A percentile compares a stretch with the other conserved stretches of the same genome.
phyloP scores from a whole-genome alignment of 2,329 filamentous ascomycete species.

The Fusarium sp. region DNA sequence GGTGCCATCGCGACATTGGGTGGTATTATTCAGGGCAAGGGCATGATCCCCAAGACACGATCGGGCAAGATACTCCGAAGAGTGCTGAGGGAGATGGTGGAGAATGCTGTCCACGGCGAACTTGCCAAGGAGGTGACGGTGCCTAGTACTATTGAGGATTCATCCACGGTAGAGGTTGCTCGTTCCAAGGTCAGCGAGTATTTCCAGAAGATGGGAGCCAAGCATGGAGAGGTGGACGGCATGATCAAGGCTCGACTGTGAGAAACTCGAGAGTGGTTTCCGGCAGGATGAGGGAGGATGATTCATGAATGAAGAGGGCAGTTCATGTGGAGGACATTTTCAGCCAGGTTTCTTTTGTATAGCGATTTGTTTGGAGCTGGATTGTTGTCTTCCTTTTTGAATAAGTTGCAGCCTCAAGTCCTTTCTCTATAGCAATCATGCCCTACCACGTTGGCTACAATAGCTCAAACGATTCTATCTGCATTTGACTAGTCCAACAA shows the following conservation, averaged over 20 bases:
- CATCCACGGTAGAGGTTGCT: slow-evolving; percentile 78
- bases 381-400: slow-evolving; percentile 8
- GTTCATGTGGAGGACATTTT: slow-evolving; percentile 17
- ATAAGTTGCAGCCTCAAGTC: neutral
- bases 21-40: slow-evolving; percentile 84
- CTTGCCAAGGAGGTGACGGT: slow-evolving; percentile 78
- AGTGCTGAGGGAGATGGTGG: slow-evolving; percentile 84
- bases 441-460: neutral
- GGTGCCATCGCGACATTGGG: slow-evolving; percentile 88
- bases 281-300: neutral
- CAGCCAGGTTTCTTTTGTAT: slow-evolving; percentile 24
- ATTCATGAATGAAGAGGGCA: neutral
- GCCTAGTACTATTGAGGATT: slow-evolving; percentile 89
- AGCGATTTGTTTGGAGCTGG: slow-evolving; percentile 20
- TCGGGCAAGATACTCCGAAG: slow-evolving; percentile 91
- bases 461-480: neutral
- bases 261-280: neutral
- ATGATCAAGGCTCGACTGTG: slow-evolving; percentile 67
- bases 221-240: slow-evolving; percentile 59
- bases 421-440: neutral
- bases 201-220: slow-evolving; percentile 66
- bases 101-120: slow-evolving; percentile 81
- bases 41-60: slow-evolving; percentile 91
- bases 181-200: slow-evolving; percentile 79
- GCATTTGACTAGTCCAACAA: neutral